Evolutionary conservation across 805 yeast species (phyloP).

Genomic region (Scheffersomyces lignosus): DNA sequence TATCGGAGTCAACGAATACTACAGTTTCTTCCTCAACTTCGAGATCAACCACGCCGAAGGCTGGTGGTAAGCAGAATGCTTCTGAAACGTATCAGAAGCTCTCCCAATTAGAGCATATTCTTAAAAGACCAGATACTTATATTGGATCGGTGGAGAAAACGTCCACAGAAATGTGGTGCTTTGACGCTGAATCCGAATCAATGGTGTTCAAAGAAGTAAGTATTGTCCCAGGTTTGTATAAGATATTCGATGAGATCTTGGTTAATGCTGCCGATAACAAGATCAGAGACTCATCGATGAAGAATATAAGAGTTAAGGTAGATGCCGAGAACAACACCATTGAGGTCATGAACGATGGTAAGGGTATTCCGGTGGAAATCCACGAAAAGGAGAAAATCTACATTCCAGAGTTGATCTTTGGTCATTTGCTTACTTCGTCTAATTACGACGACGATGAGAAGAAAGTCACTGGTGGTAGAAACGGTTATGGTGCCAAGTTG

Average conservation of each 20-base stretch:
- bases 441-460: slow-evolving; percentile 94
- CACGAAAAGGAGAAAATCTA: slow-evolving; percentile 90
- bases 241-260: slow-evolving; percentile 93
- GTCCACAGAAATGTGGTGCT: slow-evolving; percentile 82
- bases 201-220: slow-evolving; percentile 60
- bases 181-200: slow-evolving; percentile 47
- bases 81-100: slow-evolving; percentile 88
- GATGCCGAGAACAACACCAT: slow-evolving; percentile 73
- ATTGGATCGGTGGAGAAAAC: slow-evolving; percentile 91
- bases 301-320: slow-evolving; percentile 77
- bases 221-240: slow-evolving; percentile 94
- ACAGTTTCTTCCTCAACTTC: slow-evolving; percentile 4
- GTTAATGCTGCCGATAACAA: slow-evolving; percentile 99
- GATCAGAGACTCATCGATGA: slow-evolving; percentile 91
- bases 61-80: slow-evolving; percentile 31
- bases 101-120: slow-evolving; percentile 92
- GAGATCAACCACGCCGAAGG: slow-evolving; percentile 1
- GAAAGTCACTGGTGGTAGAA: slow-evolving; percentile 97
- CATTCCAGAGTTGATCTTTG: slow-evolving; percentile 95
- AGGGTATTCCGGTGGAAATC: slow-evolving; percentile 92
- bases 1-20: slow-evolving; percentile 24
- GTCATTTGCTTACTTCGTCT: slow-evolving; percentile 90
- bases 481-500: slow-evolving; percentile 96
- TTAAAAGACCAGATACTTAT: slow-evolving; percentile 97
- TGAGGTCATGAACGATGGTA: slow-evolving; percentile 87